Evolutionary conservation across 2,329 filamentous ascomycete species (phyloP), one percentile per base, ranked within the genome.

Genomic region (Epicoccum sorghinum): DNA sequence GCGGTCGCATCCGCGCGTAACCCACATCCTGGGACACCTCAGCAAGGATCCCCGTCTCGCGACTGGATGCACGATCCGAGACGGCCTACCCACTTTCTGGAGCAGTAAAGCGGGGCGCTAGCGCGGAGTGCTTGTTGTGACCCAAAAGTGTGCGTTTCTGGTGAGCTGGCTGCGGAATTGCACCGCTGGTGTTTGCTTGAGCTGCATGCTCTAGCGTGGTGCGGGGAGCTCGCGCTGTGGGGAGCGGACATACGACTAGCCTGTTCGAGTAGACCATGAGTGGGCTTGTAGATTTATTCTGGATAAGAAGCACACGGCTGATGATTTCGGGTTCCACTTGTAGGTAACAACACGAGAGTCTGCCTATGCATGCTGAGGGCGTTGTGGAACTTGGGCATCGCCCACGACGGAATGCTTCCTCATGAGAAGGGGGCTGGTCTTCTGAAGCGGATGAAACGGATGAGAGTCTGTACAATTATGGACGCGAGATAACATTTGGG

Each of bases 221-320:
- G 53, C 53, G 47, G 52, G 52, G 53, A 47, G 43, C 24, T 47
- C 18, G 53, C 46, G 52, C 46, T 50, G 46, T 43, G 52, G 52
- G 32, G 41, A 29, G 42, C 27, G 41, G 32, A 39, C 35, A 40
- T 42, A 24, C 25, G 30, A 29, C 46, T 50, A 55, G 46, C 52
- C 35, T n/a, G 14, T 32, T 37, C 2, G 9, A 37, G 23, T 10
- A 13, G 7, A 14, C 40, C 32, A 33, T 12, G 41, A 24, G 40
- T 49, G 9, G 35, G 14, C n/a, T 32, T 30, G 22, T 24, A 49
- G 36, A 38, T 46, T 47, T 32, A 18, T 47, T 42, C 13, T 38
- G 37, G 41, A 35, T 14, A 29, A 32, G 13, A n/a, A 35, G 14
- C 18, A 12, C 18, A 46, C 46, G 40, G 46, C 36, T 49, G 30